Evolutionary conservation across 2,329 filamentous ascomycete species (phyloP).

Genomic region (Leptographium wingfieldii): DNA sequence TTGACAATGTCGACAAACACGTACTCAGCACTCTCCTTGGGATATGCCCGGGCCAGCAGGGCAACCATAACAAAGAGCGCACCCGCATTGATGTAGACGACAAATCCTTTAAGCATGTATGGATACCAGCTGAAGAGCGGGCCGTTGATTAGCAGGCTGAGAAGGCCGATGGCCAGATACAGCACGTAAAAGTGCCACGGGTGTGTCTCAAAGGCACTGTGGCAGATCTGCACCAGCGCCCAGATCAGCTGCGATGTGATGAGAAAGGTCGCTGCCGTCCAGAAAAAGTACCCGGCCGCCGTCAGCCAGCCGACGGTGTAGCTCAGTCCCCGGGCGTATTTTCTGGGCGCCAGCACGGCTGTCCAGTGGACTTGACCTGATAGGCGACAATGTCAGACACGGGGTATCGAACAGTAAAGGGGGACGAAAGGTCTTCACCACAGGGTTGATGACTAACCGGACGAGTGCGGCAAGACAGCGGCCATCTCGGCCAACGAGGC

Average conservation of each 20-base stretch:
- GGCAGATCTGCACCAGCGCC: slow-evolving; percentile 2
- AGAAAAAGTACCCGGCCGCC: neutral
- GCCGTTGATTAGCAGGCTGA: neutral
- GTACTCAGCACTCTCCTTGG: neutral
- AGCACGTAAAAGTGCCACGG: neutral
- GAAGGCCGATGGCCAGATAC: neutral
- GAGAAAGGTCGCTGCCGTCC: neutral
- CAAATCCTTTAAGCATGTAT: neutral
- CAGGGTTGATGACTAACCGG: neutral
- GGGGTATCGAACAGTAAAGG: too few relatives aligned
- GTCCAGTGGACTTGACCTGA: slow-evolving; percentile 1
- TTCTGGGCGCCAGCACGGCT: neutral
- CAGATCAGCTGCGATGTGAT: slow-evolving; percentile 2
- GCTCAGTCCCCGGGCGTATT: neutral
- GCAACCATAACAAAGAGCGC: neutral
- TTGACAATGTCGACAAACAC: slow-evolving; percentile 3
- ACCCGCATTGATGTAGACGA: slow-evolving; percentile 1
- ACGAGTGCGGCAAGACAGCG: slow-evolving; percentile 2
- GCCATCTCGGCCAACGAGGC: slow-evolving; percentile 4
- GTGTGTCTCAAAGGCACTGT: neutral
- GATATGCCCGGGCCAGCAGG: neutral
- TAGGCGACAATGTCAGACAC: neutral
- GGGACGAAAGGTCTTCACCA: too few relatives aligned
- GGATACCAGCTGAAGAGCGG: neutral
- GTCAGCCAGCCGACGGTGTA: slow-evolving; percentile 1